phyloP scores from a whole-genome alignment of 371 early-diverging fungal genomes.

The Lichtheimia ramosa region DNA sequence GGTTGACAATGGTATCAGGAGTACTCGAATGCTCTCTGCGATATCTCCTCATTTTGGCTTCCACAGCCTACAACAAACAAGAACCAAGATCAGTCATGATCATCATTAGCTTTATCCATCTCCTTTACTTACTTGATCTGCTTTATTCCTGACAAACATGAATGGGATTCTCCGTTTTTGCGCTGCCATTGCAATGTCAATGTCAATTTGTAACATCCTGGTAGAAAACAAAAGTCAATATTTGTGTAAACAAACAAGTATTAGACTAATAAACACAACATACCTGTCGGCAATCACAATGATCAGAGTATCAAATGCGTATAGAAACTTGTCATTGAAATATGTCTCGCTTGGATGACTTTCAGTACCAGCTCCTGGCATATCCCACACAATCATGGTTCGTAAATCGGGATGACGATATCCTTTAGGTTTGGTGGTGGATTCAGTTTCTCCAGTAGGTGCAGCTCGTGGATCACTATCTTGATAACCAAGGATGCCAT shows the following conservation, averaged over 20 bases:
- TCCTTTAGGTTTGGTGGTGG: conserved; percentile 30
- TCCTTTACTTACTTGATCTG: conserved; percentile 33
- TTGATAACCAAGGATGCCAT: conserved; percentile 44
- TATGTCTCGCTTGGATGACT: conserved; percentile 42
- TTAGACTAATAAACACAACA: neutral
- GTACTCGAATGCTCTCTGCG: neutral
- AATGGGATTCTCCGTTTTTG: conserved; percentile 37
- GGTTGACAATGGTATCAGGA: neutral
- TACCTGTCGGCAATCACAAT: conserved; percentile 51
- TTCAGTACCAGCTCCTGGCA: conserved; percentile 49
- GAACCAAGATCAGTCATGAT: neutral
- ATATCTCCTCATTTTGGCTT: conserved; percentile 31
- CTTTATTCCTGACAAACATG: conserved; percentile 45
- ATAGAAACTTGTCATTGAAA: conserved; percentile 47
- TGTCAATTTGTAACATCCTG: conserved; percentile 36
- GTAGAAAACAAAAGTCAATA: neutral
- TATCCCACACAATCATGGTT: conserved; percentile 49
- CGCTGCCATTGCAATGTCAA: conserved; percentile 36
- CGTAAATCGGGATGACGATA: conserved; percentile 48
- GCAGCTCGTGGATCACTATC: conserved; percentile 35
- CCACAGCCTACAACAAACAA: conserved; percentile 24
- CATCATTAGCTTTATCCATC: neutral
- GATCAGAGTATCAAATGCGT: conserved; percentile 48
- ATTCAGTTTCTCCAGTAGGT: conserved; percentile 42
- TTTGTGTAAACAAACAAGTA: no score